A percentile compares a stretch with the other conserved stretches of the same genome.
phyloP scores from a whole-genome alignment of 768 basidiomycete genomes.

The Termitomyces bulborhizus region DNA sequence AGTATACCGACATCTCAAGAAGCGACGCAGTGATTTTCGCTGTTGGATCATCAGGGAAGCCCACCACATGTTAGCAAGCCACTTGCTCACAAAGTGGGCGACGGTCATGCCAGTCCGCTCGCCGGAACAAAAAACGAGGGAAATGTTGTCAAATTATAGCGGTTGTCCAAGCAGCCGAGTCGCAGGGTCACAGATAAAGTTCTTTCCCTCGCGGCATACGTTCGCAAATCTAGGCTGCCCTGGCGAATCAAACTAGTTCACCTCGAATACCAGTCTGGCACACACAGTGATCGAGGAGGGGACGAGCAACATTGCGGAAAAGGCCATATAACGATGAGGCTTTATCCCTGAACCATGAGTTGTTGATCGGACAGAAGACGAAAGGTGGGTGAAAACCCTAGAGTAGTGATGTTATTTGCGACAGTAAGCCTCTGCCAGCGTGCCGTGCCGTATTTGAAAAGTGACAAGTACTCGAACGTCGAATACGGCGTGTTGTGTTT shows the following conservation, averaged over 20 bases:
- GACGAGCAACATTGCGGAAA: not conserved
- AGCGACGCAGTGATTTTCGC: not conserved
- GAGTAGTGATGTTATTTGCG: not conserved
- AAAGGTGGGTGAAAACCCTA: not conserved
- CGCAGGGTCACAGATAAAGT: not conserved
- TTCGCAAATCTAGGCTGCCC: not conserved
- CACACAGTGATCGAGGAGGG: not conserved
- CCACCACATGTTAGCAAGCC: no score
- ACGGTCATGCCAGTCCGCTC: not conserved
- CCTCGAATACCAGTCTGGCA: not conserved
- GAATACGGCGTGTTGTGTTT: not conserved
- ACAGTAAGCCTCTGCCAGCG: not conserved
- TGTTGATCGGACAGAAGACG: not conserved
- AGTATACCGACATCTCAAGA: not conserved
- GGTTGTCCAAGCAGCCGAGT: not conserved
- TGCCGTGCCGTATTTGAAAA: not conserved
- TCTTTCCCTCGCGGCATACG: not conserved
- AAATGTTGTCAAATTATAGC: not conserved
- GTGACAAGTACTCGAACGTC: not conserved
- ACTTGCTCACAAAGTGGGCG: not conserved
- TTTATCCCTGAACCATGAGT: not conserved
- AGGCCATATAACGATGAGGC: not conserved
- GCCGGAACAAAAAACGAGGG: not conserved
- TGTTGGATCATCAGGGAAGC: not conserved
- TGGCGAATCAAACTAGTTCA: not conserved